These are phyloP conservation scores for Thelephora aurantiotincta DNA, from an alignment of 768 basidiomycete species.

Conservation along the genomic window DNA sequence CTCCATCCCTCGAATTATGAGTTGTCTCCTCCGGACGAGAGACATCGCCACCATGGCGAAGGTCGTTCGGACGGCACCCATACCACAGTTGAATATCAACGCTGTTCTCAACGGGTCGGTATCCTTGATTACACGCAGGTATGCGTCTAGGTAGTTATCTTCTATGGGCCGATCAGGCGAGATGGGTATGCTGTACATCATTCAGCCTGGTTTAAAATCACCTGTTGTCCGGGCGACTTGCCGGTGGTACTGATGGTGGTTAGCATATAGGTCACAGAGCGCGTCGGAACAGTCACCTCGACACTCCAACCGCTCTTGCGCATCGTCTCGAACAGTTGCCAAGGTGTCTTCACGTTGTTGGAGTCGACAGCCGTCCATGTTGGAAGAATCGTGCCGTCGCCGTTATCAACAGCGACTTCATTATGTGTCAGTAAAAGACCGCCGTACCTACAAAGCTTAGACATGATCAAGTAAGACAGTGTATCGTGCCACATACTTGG, in stretches of 20 bases:
- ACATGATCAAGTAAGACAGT: conserved; percentile 1
- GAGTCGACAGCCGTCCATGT: conserved; percentile 90
- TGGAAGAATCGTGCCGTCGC: conserved; percentile 72
- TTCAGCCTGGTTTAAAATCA: conserved; percentile 2
- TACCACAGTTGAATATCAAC: conserved; percentile 90
- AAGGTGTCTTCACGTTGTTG: conserved; percentile 70
- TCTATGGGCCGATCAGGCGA: conserved; percentile 87
- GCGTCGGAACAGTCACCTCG: conserved; percentile 39
- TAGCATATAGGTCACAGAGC: conserved; percentile 2
- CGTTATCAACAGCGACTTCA: conserved; percentile 56
- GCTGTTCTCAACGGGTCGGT: conserved; percentile 72
- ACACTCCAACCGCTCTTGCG: conserved; percentile 79
- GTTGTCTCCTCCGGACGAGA: conserved; percentile 64
- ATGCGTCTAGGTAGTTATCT: conserved; percentile 94
- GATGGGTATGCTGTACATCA: conserved; percentile 66
- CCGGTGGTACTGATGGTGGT: conserved; percentile 53
- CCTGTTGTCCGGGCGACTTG: conserved; percentile 17
- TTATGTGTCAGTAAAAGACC: conserved; percentile 90
- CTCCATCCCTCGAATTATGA: conserved; percentile 42
- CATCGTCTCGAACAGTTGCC: conserved; percentile 76
- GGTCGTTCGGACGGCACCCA: conserved; percentile 92
- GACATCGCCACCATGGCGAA: conserved; percentile 96
- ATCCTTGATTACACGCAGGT: conserved; percentile 64
- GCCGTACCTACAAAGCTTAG: conserved; percentile 44
- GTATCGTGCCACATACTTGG: conserved; percentile 28